Evolutionary conservation across 202 grass and related monocot genomes (phyloP), one percentile per base, ranked within the genome.

Genomic region (Bolboschoenoplectus hybrid): DNA sequence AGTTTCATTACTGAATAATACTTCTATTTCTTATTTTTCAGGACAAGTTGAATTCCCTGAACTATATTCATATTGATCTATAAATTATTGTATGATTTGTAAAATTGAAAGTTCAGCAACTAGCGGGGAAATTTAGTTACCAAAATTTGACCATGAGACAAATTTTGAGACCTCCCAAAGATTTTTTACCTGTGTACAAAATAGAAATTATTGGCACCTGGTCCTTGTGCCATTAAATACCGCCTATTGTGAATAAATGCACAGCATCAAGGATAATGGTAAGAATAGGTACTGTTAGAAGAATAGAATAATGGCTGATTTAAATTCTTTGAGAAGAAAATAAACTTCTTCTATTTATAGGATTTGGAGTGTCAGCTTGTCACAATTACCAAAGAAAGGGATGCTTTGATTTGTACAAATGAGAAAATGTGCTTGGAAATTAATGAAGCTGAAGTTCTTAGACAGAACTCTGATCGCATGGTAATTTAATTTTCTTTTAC

Each of bases 361-460:
- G 81, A 84, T 56, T 52, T 84, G 7, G 47, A 84, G 26, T 12
- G 47, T 39, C 86, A 97, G 86, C 68, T 92, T 81, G 64, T 88
- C 11, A 71, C 83, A 19, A 81, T 92, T 35, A 90, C 20, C 0
- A 85, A 86, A 90, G 94, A 93, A 87, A 92, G 87, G 0, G 87
- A 92, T 69, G 57, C 50, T 71, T 90, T 97, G 88, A 62, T 84
- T 71, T 87, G 84, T 81, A 70, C 88, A 85, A 87, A 67, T 44
- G 68, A 91, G 35, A 69, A 89, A 61, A 68, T 93, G 90, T 82
- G 49, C 36, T 80, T 64, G 63, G 75, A 61, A 69, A 86, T 90
- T 74, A 67, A 79, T 61, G 91, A 92, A 81, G 80, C 86, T 72
- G 87, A 89, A 73, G 60, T 87, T 88, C 89, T 88, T 45, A 92